phyloP scores from a whole-genome alignment of 2,329 filamentous ascomycete species.

The Diaporthe sp. region DNA sequence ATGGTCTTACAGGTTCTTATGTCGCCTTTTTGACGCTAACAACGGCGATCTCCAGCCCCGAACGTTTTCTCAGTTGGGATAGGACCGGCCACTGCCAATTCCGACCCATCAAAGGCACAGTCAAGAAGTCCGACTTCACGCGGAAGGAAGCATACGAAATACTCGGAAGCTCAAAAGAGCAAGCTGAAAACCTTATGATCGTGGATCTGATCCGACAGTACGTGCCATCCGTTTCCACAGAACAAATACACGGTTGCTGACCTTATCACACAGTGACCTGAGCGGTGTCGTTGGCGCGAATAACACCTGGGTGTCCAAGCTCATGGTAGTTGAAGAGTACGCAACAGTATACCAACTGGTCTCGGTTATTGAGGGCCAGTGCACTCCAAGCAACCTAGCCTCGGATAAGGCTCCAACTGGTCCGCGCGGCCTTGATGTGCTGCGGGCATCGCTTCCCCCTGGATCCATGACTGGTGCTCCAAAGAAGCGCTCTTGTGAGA shows the following conservation, averaged over 20 bases:
- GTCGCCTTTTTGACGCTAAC: neutral
- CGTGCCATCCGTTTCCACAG: neutral
- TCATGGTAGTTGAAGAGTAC: slow-evolving; percentile 10
- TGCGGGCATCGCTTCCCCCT: neutral
- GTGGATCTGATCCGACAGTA: slow-evolving; percentile 14
- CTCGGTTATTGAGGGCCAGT: neutral
- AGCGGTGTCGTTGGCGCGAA: neutral
- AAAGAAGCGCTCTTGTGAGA: slow-evolving; percentile 13
- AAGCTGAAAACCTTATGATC: slow-evolving; percentile 3
- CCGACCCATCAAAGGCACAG: neutral
- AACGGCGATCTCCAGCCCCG: neutral
- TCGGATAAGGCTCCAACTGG: neutral
- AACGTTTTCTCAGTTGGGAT: slow-evolving; percentile 5
- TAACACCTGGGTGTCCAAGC: slow-evolving; percentile 11
- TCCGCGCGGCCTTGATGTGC: neutral
- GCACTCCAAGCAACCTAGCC: neutral
- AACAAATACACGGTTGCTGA: neutral
- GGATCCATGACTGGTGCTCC: slow-evolving; percentile 1
- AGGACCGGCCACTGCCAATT: neutral
- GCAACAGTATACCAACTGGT: slow-evolving; percentile 9
- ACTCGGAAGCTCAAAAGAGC: neutral
- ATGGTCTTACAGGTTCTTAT: neutral
- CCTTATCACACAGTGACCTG: neutral
- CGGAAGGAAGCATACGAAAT: slow-evolving; percentile 2
- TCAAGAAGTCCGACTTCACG: slow-evolving; percentile 3